Percentiles rank a stretch among this genome's conserved stretches.
These are phyloP conservation scores for Coniosporium apollinis DNA, from an alignment of 495 filamentous ascomycete genomes.

Conservation along the genomic window DNA sequence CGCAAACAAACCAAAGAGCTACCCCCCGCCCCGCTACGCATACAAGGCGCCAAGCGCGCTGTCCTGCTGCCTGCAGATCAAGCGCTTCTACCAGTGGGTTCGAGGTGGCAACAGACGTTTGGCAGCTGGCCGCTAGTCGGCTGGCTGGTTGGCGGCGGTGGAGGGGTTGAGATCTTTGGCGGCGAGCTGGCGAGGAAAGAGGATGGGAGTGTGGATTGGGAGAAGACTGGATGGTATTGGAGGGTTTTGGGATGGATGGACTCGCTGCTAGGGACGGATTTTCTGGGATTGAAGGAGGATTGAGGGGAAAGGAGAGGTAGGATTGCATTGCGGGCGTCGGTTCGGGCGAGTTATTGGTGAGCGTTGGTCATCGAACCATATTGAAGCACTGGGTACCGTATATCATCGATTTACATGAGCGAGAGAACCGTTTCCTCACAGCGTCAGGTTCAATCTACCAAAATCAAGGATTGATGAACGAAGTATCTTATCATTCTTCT, in stretches of 20 bases:
- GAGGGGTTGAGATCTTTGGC: slow-evolving; percentile 70
- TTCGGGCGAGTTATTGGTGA: too few species aligned
- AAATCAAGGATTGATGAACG: too few species aligned
- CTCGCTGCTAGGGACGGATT: slow-evolving; percentile 19
- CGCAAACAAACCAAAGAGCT: not conserved
- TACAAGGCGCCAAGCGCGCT: slow-evolving; percentile 16
- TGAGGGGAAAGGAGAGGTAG: too few species aligned
- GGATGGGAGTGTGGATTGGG: slow-evolving; percentile 65
- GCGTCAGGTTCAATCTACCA: too few species aligned
- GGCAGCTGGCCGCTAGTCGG: slow-evolving; percentile 13
- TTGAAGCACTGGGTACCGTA: too few species aligned
- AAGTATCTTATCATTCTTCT: too few species aligned
- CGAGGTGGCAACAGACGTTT: slow-evolving; percentile 17
- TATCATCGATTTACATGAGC: too few species aligned
- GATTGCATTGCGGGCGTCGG: too few species aligned
- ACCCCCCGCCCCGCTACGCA: slow-evolving; percentile 7
- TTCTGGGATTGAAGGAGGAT: slow-evolving; percentile 24
- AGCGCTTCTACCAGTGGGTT: slow-evolving; percentile 21
- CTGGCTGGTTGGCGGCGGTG: slow-evolving; percentile 25
- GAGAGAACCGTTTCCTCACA: too few species aligned
- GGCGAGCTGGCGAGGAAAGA: slow-evolving; percentile 58
- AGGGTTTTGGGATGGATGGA: slow-evolving; percentile 23
- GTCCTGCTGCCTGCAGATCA: slow-evolving; percentile 17
- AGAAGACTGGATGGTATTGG: slow-evolving; percentile 65
- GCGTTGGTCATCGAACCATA: too few species aligned